These are phyloP conservation scores for Balakata baccata DNA, from an alignment of 345 rosid species.

Conservation along the genomic window DNA sequence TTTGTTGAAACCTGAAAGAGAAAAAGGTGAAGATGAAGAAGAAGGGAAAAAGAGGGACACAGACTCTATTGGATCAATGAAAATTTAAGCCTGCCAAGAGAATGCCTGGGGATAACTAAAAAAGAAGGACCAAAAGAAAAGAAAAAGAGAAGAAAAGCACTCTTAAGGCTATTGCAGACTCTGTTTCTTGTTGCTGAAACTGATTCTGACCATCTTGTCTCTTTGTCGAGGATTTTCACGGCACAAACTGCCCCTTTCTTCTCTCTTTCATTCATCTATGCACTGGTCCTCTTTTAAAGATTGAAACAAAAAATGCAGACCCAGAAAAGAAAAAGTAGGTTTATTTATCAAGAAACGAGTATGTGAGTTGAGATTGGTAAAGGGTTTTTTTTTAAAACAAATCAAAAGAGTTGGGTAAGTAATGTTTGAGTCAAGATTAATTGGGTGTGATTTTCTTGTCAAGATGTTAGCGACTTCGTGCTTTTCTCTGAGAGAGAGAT, in stretches of 20 bases:
- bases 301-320: not conserved
- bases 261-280: not conserved
- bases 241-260: conserved; percentile 27
- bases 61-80: too few relatives aligned
- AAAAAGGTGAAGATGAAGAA: conserved; percentile 11
- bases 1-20: conserved; percentile 25
- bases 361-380: too few relatives aligned
- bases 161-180: conserved; percentile 28
- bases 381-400: too few relatives aligned
- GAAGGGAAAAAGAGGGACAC: conserved; percentile 18
- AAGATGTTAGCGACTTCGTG: conserved; percentile 10
- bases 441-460: conserved; percentile 27
- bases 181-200: conserved; percentile 30
- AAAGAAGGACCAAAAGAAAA: not conserved
- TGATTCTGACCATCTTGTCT: conserved; percentile 44
- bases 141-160: conserved; percentile 19
- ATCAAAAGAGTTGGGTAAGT: too few relatives aligned
- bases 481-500: not conserved
- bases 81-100: conserved; percentile 24
- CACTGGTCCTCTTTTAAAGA: not conserved
- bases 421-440: conserved; percentile 11
- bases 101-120: not conserved
- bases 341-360: not conserved
- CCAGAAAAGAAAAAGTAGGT: not conserved
- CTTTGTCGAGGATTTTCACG: conserved; percentile 44